phyloP scores from a whole-genome alignment of 768 basidiomycete species.

The Tricholoma terreum region DNA sequence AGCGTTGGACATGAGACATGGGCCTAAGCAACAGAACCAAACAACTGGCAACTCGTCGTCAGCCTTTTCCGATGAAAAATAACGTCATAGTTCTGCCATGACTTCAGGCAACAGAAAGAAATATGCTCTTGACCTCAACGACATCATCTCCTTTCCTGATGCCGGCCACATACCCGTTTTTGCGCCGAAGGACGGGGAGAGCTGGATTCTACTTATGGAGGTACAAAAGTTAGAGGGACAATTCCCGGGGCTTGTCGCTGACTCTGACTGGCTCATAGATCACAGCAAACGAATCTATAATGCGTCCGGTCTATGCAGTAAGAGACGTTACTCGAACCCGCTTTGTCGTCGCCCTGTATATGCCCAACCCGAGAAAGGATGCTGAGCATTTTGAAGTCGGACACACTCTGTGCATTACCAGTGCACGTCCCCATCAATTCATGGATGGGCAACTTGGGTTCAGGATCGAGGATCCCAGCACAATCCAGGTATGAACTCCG shows the following conservation, averaged over 20 bases:
- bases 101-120: not conserved
- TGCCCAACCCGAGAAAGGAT: constrained; percentile 5
- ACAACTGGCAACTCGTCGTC: too few relatives aligned
- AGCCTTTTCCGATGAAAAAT: too few relatives aligned
- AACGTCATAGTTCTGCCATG: not conserved
- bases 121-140: constrained; percentile 21
- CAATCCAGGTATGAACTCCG: constrained; percentile 4
- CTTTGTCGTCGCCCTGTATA: not conserved
- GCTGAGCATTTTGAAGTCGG: constrained; percentile 15
- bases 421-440: constrained; percentile 15
- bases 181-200: constrained; percentile 17
- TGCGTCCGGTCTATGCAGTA: not conserved
- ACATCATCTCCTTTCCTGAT: constrained; percentile 23
- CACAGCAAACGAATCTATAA: not conserved
- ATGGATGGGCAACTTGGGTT: constrained; percentile 19
- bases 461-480: constrained; percentile 19
- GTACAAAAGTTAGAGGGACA: constrained; percentile 1
- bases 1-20: too few relatives aligned
- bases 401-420: constrained; percentile 17
- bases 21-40: too few relatives aligned
- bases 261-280: not conserved
- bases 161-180: constrained; percentile 17
- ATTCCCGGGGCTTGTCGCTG: not conserved
- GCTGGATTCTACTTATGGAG: constrained; percentile 22
- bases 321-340: not conserved